Evolutionary conservation across 805 yeast species (phyloP), one percentile per base, ranked within the genome.

Genomic region (Phaffomyces antillensis): DNA sequence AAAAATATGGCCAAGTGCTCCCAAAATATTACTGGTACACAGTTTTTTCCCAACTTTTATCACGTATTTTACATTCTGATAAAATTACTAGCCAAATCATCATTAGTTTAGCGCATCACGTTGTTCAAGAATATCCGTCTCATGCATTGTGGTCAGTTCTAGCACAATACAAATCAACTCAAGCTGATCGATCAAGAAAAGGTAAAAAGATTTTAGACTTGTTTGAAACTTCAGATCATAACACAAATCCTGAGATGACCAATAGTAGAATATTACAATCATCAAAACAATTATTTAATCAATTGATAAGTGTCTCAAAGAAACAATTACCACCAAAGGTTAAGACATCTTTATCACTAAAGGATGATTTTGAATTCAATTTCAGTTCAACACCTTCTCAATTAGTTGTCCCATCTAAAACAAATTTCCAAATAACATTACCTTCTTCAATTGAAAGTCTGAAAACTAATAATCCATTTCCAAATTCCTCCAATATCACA

Each of bases 111-210:
- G 66, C 90, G 11, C 65, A 75, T 13, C 64, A 70, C 13, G 71
- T 91, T 12, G 71, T 83, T 0, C 64, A 66, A 28, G 70, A 75
- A 23, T 93, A 88, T 59, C 96, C 97, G 0, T 75, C 77, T 16
- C 91, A 87, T 49, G 79, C 90, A 18, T 66, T 93, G n/a, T 93
- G 97, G 95, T 78, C 83, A 11, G 78, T 86, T 1, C 67, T 85
- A 35, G 82, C 91, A 0, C 82, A 86, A 51, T 66, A 73, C 5
- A 79, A 81, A 44, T 86, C 96, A 0, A 68, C 65, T 2, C 70
- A 72, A 24, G 50, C 62, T 12, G 71, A 68, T 15, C 66, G 87
- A 52, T 64, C 66, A 4, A 53, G 59, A 16, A 63, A 71, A 42
- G 86, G 82, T 13, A 64, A 61, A 24, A 63, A 63, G 30, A 72